phyloP scores from a whole-genome alignment of 495 filamentous ascomycete genomes.

The Penicillium robsamsonii region DNA sequence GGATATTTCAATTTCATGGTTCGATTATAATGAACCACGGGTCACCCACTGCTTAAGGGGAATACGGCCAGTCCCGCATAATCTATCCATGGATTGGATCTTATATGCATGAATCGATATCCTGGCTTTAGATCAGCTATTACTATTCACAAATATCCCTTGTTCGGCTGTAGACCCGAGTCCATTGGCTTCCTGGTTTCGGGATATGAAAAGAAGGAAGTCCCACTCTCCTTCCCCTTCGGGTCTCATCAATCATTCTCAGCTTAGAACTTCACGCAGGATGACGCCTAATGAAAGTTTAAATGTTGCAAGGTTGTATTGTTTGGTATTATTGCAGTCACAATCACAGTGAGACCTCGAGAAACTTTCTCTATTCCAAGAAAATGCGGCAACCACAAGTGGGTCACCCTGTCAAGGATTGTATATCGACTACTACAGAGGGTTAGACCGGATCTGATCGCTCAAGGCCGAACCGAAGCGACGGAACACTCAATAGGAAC shows the following conservation, averaged over 20 bases:
- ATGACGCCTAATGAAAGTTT: too few relatives aligned
- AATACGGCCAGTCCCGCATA: conserved; percentile 15
- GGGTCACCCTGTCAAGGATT: conserved; percentile 11
- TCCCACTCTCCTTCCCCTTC: conserved; percentile 1
- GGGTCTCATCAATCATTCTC: background rate
- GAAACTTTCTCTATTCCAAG: background rate
- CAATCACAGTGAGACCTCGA: background rate
- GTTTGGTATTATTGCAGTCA: background rate
- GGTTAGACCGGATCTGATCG: conserved; percentile 1
- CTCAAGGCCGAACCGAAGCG: background rate
- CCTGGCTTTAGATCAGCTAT: too few relatives aligned
- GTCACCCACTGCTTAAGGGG: conserved; percentile 2
- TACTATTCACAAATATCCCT: background rate
- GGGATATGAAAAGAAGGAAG: background rate
- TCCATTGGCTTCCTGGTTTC: conserved; percentile 4
- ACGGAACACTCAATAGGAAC: conserved; percentile 2
- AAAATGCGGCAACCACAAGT: conserved; percentile 15
- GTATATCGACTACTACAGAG: background rate
- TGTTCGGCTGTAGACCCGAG: background rate
- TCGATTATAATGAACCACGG: conserved; percentile 13
- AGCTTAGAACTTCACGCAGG: background rate
- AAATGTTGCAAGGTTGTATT: background rate
- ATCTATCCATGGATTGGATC: background rate
- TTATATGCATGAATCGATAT: background rate
- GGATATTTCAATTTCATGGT: background rate